Base-by-base conservation (phyloP, 2,329 filamentous ascomycete genomes). In the Bipolaris cookei region DNA sequence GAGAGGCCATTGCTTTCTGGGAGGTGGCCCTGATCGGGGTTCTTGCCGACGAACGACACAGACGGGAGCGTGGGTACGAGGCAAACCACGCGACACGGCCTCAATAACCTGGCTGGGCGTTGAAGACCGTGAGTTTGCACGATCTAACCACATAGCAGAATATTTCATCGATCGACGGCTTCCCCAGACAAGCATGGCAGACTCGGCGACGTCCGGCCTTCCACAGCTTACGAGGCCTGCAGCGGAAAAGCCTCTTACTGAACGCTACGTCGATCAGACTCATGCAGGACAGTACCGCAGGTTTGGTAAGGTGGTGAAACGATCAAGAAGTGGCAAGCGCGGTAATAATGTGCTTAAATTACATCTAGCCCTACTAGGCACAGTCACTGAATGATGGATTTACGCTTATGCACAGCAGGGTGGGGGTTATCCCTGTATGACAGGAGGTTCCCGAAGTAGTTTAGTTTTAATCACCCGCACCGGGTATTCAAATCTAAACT, bases 401-500 rank as follows among this genome's bases (percentile, higher is more conserved):
- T 10, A 41, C 38, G 18, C 38, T 41, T 41, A 21, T 21, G 38
- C 38, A 41, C 16, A 21, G 18, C 23, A 41, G 38, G 20, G 38
- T 21, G 38, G 38, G 18, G 38, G 13, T 23, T 14, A 45, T 45
- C 42, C 25, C 11, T 45, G 11, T 32, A 32, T 45, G 23, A 45
- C 16, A 32, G 42, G 23, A 28, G 14, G 16, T 28, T 45, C 23
- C 42, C 23, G 34, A 45, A 45, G 25, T 45, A 45, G 42, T 45
- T 45, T 45, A 45, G 42, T 18, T 30, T 32, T 45, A 13, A 32
- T 7, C n/a, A 45, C 42, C 42, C 23, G 14, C n/a, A 18, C 14
- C 23, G 14, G 42, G 42, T 45, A 45, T 45, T 45, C 23, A 45
- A 49, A 38, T 18, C 46, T 18, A 49, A 49, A 39, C 46, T 49